phyloP scores from a whole-genome alignment of 1,284 basidiomycete species.

The Ganoderma lingzhi region DNA sequence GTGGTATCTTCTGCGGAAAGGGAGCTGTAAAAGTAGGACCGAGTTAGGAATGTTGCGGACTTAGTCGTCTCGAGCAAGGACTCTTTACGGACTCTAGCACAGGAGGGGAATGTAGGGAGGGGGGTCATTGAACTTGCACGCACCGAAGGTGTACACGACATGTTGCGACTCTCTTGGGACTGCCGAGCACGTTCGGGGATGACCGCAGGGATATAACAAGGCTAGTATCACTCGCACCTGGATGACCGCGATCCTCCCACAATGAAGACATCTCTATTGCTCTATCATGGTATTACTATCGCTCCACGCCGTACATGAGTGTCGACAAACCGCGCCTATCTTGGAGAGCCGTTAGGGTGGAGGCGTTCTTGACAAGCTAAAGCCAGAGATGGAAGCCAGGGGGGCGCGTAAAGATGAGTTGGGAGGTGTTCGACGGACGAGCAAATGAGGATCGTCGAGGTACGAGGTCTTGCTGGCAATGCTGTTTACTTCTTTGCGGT shows the following conservation, averaged over 20 bases:
- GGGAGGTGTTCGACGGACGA: background rate
- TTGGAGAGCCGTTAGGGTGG: background rate
- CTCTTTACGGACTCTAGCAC: no score
- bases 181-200: background rate
- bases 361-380: background rate
- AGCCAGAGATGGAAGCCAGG: background rate
- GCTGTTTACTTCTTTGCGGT: conserved; percentile 56
- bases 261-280: background rate
- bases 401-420: background rate
- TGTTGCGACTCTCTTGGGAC: background rate
- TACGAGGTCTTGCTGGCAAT: background rate
- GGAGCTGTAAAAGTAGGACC: background rate
- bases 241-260: background rate
- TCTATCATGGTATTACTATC: background rate
- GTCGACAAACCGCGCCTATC: background rate
- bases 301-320: background rate
- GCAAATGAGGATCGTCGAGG: background rate
- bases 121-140: background rate
- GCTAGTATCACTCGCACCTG: background rate
- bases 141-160: background rate
- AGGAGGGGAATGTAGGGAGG: background rate
- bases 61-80: background rate
- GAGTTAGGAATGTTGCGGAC: background rate
- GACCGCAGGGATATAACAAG: background rate
- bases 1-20: background rate